These are phyloP conservation scores for Xylaria palmicola DNA, from an alignment of 495 filamentous ascomycete genomes.

Conservation along the genomic window DNA sequence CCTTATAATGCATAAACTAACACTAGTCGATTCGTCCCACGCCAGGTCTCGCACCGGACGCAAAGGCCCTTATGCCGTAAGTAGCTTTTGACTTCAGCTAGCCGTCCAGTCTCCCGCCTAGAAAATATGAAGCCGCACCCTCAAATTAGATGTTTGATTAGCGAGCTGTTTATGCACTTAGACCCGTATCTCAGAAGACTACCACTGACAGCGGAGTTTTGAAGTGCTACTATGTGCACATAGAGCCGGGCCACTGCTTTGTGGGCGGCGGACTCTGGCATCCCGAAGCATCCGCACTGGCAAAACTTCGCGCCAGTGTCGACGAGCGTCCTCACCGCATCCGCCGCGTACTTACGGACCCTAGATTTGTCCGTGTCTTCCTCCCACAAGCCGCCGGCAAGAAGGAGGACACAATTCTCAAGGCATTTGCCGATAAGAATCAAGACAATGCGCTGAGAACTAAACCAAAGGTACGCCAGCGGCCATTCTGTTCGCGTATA, in stretches of 20 bases:
- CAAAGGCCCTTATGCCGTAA: slow-evolving; percentile 73
- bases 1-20: background rate
- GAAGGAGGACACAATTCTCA: slow-evolving; percentile 55
- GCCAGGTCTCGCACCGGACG: slow-evolving; percentile 71
- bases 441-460: slow-evolving; percentile 74
- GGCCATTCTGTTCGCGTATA: background rate
- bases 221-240: slow-evolving; percentile 64
- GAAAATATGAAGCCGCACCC: background rate
- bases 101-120: background rate
- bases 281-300: slow-evolving; percentile 61
- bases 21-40: background rate
- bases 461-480: slow-evolving; percentile 70
- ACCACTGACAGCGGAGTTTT: background rate
- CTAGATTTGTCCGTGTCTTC: slow-evolving; percentile 60
- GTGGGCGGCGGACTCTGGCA: slow-evolving; percentile 78
- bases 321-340: slow-evolving; percentile 66
- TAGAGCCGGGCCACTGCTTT: slow-evolving; percentile 43
- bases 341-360: slow-evolving; percentile 61
- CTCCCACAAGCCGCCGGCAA: slow-evolving; percentile 49
- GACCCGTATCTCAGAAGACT: no score
- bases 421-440: slow-evolving; percentile 68
- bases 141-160: background rate
- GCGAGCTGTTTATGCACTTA: no score
- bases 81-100: background rate
- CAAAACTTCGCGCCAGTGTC: slow-evolving; percentile 67